Evolutionary conservation across 768 basidiomycete genomes (phyloP).

Genomic region (Hypsizygus marmoreus): DNA sequence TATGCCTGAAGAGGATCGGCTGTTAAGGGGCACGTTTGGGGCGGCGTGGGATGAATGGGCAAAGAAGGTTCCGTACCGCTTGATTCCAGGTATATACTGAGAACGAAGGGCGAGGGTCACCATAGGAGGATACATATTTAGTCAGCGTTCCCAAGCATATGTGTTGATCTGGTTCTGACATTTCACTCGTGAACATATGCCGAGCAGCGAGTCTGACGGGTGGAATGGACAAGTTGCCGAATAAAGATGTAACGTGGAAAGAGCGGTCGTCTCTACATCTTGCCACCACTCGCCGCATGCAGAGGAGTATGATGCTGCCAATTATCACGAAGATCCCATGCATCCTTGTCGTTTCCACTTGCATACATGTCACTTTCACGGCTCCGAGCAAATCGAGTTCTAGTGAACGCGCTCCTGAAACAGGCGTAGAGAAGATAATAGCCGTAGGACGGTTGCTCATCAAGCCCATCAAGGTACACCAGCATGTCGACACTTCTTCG

Average conservation of each 20-base stretch:
- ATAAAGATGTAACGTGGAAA: no score
- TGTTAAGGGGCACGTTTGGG: conserved; percentile 14
- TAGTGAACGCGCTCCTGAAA: not conserved
- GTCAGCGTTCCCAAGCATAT: no score
- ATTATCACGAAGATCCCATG: no score
- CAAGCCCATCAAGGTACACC: not conserved
- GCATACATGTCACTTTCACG: conserved; percentile 1
- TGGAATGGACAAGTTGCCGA: no score
- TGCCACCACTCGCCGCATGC: no score
- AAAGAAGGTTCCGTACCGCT: conserved; percentile 10
- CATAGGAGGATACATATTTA: no score
- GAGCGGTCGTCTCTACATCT: no score
- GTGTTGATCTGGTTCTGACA: no score
- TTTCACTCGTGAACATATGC: no score
- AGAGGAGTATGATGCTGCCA: no score
- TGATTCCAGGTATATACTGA: conserved; percentile 9
- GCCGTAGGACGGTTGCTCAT: not conserved
- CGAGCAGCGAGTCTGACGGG: no score
- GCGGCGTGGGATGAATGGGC: conserved; percentile 20
- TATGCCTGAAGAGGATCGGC: conserved; percentile 13
- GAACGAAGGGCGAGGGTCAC: no score
- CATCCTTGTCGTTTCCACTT: not conserved
- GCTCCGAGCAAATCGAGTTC: conserved; percentile 1
- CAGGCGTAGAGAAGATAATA: not conserved
- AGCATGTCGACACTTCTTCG: not conserved